Evolutionary conservation across 202 grass and related monocot species (phyloP).

Genomic region (Brachypodium distachyon): DNA sequence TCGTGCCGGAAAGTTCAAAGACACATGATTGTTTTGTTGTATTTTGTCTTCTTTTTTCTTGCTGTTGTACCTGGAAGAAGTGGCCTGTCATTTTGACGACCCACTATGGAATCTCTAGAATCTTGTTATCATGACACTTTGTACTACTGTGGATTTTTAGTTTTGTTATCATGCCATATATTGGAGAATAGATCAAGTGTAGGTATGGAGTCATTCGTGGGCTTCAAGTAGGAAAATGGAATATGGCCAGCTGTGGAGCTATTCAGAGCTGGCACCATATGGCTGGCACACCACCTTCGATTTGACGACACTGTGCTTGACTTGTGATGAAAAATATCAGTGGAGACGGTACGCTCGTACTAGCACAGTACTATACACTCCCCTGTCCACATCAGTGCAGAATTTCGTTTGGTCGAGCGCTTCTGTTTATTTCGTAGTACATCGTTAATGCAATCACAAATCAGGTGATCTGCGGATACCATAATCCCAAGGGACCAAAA

Average conservation of each 20-base stretch:
- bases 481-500: not conserved
- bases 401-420: not conserved
- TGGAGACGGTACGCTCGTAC: not conserved
- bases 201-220: not conserved
- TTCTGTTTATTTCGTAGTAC: not conserved
- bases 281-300: not conserved
- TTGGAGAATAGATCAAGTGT: not conserved
- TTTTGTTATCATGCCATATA: not conserved
- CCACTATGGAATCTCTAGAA: not conserved
- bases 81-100: not conserved
- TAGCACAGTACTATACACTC: not conserved
- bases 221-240: not conserved
- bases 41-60: not conserved
- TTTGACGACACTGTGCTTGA: not conserved
- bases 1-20: not conserved
- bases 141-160: not conserved
- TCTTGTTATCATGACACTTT: not conserved
- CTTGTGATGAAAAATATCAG: not conserved
- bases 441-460: not conserved
- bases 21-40: slow-evolving; percentile 13
- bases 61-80: not conserved
- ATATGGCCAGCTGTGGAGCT: not conserved
- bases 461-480: not conserved
- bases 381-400: not conserved
- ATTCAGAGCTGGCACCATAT: not conserved